Conservation (phyloP, 257 asterid genomes). For the Gentiana dahurica region DNA sequence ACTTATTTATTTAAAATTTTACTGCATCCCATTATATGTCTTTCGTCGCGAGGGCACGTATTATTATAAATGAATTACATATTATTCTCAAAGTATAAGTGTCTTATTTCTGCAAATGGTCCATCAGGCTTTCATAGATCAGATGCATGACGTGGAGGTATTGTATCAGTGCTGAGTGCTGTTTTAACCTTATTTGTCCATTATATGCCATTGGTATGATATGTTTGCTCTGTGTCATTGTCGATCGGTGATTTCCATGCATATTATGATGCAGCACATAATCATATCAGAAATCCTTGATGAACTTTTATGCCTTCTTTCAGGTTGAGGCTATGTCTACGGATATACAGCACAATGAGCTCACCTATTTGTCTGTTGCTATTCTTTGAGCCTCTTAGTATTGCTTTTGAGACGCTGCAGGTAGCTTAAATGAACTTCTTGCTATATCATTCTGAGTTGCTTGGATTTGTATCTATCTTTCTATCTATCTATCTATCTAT, state of each 20-base stretch:
- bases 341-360: slow-evolving; percentile 33
- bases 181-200: no score
- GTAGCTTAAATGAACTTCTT: slow-evolving; percentile 20
- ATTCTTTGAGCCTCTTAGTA: slow-evolving; percentile 90
- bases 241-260: background rate
- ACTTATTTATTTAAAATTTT: no score
- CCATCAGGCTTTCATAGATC: no score
- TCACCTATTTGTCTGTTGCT: slow-evolving; percentile 53
- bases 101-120: no score
- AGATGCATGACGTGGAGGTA: no score
- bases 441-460: background rate
- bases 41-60: no score
- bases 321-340: slow-evolving; percentile 61
- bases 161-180: no score
- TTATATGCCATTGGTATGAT: no score
- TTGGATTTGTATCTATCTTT: background rate
- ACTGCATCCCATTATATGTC: no score
- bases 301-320: slow-evolving; percentile 14
- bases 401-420: slow-evolving; percentile 95
- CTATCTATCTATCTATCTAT: background rate
- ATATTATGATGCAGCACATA: background rate
- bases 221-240: no score
- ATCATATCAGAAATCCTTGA: slow-evolving; percentile 10
- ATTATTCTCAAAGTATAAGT: no score
- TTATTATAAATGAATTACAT: no score